Percentiles rank a stretch among this genome's conserved stretches.
Evolutionary conservation across 192 early-diverging fungal species (phyloP).

Genomic region (Podila verticillata): DNA sequence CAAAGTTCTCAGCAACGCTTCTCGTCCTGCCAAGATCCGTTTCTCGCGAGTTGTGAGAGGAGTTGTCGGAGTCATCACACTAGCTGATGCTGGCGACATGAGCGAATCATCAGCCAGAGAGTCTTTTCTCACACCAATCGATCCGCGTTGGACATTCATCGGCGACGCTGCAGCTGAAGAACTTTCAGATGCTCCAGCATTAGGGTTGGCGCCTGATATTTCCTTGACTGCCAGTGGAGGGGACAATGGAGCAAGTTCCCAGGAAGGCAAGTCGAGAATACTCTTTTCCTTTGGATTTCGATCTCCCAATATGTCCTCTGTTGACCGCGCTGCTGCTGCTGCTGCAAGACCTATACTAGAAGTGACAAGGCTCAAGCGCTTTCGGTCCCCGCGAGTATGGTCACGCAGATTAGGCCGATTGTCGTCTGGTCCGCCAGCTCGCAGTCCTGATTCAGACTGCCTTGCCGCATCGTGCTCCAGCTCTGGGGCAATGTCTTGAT

Average conservation of each 20-base stretch:
- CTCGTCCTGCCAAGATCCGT: slow-evolving; percentile 33
- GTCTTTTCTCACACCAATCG: not conserved
- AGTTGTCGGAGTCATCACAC: slow-evolving; percentile 29
- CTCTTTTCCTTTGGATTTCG: not conserved
- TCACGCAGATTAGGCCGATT: not conserved
- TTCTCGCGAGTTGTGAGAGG: slow-evolving; percentile 34
- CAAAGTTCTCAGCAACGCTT: slow-evolving; percentile 16
- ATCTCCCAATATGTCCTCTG: not conserved
- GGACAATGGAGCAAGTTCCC: slow-evolving; percentile 42
- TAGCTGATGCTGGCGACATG: slow-evolving; percentile 21
- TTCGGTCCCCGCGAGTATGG: slow-evolving; percentile 5
- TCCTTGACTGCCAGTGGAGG: slow-evolving; percentile 34
- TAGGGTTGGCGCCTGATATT: not conserved
- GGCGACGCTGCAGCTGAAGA: slow-evolving; percentile 8
- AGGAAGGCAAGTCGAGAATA: slow-evolving; percentile 21
- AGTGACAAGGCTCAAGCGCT: slow-evolving; percentile 31
- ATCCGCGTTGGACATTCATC: slow-evolving; percentile 8
- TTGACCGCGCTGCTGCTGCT: slow-evolving; percentile 4
- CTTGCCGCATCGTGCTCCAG: not conserved
- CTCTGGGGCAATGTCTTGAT: not conserved
- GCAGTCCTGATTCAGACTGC: not conserved
- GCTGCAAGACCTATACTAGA: slow-evolving; percentile 26
- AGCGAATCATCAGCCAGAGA: slow-evolving; percentile 2
- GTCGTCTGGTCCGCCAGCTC: not conserved
- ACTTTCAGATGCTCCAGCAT: not conserved